Evolutionary conservation across 768 basidiomycete species (phyloP).

Genomic region (Coprinellus aureogranulatus): DNA sequence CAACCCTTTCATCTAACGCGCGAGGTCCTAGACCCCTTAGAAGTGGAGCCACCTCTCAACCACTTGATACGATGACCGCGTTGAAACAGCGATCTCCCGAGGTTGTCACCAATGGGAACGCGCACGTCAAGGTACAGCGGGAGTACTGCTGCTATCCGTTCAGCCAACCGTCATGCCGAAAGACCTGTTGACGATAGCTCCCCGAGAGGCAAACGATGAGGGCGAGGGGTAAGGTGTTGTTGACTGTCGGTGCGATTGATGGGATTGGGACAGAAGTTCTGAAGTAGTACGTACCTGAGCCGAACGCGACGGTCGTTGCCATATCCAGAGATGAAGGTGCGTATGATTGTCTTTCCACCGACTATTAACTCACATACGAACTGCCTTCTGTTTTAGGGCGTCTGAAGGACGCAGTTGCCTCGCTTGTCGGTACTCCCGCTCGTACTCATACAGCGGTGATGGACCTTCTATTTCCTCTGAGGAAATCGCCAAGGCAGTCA

Average conservation of each 20-base stretch:
- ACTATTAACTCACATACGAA: not conserved
- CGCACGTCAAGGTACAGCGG: no score
- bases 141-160: slow-evolving; percentile 21
- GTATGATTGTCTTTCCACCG: slow-evolving; percentile 1
- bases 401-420: slow-evolving; percentile 16
- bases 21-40: no score
- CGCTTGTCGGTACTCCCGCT: slow-evolving; percentile 20
- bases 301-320: slow-evolving; percentile 25
- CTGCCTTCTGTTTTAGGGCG: slow-evolving; percentile 5
- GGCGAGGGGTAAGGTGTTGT: slow-evolving; percentile 21
- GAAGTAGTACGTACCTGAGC: slow-evolving; percentile 24
- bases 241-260: slow-evolving; percentile 25
- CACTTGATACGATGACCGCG: no score
- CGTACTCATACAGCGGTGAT: slow-evolving; percentile 21
- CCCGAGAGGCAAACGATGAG: not conserved
- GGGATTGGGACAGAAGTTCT: slow-evolving; percentile 25
- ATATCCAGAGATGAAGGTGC: slow-evolving; percentile 23
- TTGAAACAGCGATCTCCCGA: no score
- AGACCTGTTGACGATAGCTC: slow-evolving; percentile 1
- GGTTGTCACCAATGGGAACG: no score
- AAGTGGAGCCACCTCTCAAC: no score
- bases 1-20: no score
- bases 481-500: slow-evolving; percentile 17
- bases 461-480: slow-evolving; percentile 21
- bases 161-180: slow-evolving; percentile 11